phyloP scores from a whole-genome alignment of 352 stramenopile species.

The Phytophthora chlamydospora region DNA sequence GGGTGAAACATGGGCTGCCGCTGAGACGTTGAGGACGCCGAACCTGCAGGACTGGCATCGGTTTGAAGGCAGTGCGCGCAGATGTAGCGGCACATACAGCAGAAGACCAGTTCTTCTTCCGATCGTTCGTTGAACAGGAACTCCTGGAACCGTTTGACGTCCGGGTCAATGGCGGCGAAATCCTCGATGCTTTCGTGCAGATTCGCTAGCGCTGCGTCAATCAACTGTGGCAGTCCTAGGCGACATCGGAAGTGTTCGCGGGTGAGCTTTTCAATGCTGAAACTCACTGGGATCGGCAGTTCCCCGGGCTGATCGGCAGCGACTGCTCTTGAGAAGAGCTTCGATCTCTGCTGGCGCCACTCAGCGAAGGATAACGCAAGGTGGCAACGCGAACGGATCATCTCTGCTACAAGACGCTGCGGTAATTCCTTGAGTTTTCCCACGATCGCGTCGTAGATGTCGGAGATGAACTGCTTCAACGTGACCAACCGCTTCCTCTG shows the following conservation, averaged over 20 bases:
- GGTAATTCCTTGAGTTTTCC: slow-evolving; percentile 52
- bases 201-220: slow-evolving; percentile 48
- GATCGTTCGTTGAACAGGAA: slow-evolving; percentile 57
- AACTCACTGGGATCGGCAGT: slow-evolving; percentile 27
- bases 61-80: slow-evolving; percentile 21
- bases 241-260: slow-evolving; percentile 74
- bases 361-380: slow-evolving; percentile 59
- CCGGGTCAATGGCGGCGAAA: slow-evolving; percentile 52
- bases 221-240: slow-evolving; percentile 57
- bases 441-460: slow-evolving; percentile 74
- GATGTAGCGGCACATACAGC: slow-evolving; percentile 56
- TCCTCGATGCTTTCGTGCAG: slow-evolving; percentile 36
- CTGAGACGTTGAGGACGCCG: slow-evolving; percentile 12
- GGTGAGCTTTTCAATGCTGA: slow-evolving; percentile 47
- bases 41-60: slow-evolving; percentile 20
- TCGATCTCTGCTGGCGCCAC: slow-evolving; percentile 34
- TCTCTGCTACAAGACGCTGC: slow-evolving; percentile 16
- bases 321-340: slow-evolving; percentile 29
- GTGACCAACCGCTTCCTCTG: slow-evolving; percentile 50
- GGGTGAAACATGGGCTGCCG: slow-evolving; percentile 60
- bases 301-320: slow-evolving; percentile 17
- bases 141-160: slow-evolving; percentile 65
- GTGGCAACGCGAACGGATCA: slow-evolving; percentile 44
- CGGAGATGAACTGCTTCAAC: slow-evolving; percentile 74
- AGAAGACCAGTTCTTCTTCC: slow-evolving; percentile 68